phyloP scores from a whole-genome alignment of 2,329 filamentous ascomycete genomes.

The Colletotrichum horii region DNA sequence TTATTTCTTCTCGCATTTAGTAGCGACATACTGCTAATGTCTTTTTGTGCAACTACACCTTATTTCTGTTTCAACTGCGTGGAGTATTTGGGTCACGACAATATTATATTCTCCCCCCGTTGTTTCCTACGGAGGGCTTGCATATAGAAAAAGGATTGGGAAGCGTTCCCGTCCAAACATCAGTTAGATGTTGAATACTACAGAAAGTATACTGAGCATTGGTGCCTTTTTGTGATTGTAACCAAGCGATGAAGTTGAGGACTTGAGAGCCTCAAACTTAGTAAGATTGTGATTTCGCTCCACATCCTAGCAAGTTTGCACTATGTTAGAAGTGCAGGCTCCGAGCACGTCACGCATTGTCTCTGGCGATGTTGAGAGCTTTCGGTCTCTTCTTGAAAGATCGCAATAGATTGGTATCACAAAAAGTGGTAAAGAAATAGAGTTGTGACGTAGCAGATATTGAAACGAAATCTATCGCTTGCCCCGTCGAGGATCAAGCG shows the following conservation, averaged over 20 bases:
- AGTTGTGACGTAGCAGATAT: background rate
- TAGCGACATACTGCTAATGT: slow-evolving; percentile 23
- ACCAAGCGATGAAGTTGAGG: background rate
- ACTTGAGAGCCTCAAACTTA: background rate
- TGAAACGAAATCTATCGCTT: slow-evolving; percentile 44
- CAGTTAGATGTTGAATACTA: slow-evolving; percentile 20
- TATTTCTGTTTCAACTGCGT: slow-evolving; percentile 17
- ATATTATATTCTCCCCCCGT: slow-evolving; percentile 4
- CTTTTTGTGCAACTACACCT: slow-evolving; percentile 13
- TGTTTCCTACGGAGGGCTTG: background rate
- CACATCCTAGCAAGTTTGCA: background rate
- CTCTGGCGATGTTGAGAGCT: background rate
- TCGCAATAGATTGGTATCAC: background rate
- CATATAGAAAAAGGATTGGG: slow-evolving; percentile 13
- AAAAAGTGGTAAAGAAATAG: background rate
- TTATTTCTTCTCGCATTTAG: slow-evolving; percentile 20
- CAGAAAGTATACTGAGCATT: slow-evolving; percentile 1
- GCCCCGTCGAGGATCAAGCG: slow-evolving; percentile 78
- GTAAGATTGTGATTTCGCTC: background rate
- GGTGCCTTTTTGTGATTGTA: background rate
- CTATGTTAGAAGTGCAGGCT: background rate
- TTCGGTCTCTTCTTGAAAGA: background rate
- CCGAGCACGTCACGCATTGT: background rate
- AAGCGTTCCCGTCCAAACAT: background rate
- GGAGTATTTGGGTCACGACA: slow-evolving; percentile 22